These are phyloP conservation scores for Penstemon barbatus DNA, from an alignment of 257 asterid species.

Conservation along the genomic window DNA sequence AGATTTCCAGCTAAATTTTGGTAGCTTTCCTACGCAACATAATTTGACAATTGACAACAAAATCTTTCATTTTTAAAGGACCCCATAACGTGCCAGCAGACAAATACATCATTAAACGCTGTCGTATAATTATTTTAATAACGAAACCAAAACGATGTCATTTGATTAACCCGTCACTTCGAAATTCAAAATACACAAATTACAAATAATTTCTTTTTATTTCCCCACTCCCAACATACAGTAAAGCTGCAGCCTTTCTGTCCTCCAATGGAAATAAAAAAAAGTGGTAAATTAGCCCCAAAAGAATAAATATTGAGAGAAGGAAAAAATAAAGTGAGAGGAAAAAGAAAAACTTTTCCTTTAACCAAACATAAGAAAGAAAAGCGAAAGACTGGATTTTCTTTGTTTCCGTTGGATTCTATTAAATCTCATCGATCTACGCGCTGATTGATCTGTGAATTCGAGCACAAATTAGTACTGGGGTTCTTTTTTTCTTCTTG, in stretches of 20 bases:
- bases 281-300: conserved; percentile 20
- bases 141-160: conserved; percentile 13
- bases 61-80: too few relatives aligned
- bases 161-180: neutral
- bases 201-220: conserved; percentile 7
- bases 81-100: too few relatives aligned
- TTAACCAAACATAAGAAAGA: conserved; percentile 56
- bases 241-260: conserved; percentile 36
- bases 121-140: conserved; percentile 8
- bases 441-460: conserved; percentile 43
- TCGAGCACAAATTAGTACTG: neutral
- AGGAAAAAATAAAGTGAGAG: conserved; percentile 14
- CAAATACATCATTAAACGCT: neutral
- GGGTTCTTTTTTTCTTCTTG: conserved; percentile 15
- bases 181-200: conserved; percentile 11
- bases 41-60: too few relatives aligned
- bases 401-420: conserved; percentile 40
- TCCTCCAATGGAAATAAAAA: conserved; percentile 43
- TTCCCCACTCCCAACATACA: conserved; percentile 19
- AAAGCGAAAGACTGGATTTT: conserved; percentile 52
- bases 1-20: too few relatives aligned
- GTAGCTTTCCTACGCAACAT: too few relatives aligned
- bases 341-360: conserved; percentile 44
- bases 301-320: neutral
- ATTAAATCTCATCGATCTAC: conserved; percentile 46